Evolutionary conservation across 2,329 filamentous ascomycete species (phyloP).

Genomic region (Davidsoniella neocaledoniae): DNA sequence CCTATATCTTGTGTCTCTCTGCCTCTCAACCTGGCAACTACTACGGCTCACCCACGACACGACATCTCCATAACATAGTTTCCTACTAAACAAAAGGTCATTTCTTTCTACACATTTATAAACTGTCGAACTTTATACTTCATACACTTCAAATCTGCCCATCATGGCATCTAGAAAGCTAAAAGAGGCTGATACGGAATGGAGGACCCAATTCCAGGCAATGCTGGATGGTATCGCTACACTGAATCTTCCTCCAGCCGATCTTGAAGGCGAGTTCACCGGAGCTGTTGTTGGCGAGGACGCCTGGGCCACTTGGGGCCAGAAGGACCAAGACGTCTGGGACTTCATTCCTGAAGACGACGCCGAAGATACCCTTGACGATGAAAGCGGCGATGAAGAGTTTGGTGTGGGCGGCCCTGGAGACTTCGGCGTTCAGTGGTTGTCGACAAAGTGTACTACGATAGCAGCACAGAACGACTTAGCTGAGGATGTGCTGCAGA

Average conservation of each 20-base stretch:
- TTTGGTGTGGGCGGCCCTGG: conserved; percentile 16
- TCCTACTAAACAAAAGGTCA: too few relatives aligned
- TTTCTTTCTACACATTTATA: too few relatives aligned
- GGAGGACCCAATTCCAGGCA: conserved; percentile 67
- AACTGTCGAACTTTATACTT: too few relatives aligned
- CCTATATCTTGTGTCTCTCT: too few relatives aligned
- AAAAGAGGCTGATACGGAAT: conserved; percentile 28
- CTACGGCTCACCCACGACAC: too few relatives aligned
- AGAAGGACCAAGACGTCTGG: conserved; percentile 71
- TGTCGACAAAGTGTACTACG: conserved; percentile 48
- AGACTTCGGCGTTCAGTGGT: conserved; percentile 50
- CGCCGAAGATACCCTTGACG: conserved; percentile 36
- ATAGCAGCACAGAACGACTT: conserved; percentile 52
- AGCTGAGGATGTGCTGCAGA: conserved; percentile 50
- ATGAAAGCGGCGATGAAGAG: conserved; percentile 16
- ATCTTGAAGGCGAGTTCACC: conserved; percentile 19
- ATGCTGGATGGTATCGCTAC: conserved; percentile 77
- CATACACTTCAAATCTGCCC: too few relatives aligned
- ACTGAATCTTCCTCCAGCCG: conserved; percentile 34
- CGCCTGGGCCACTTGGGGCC: conserved; percentile 37
- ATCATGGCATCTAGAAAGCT: conserved; percentile 5
- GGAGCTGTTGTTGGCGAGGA: conserved; percentile 28
- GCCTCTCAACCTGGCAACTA: too few relatives aligned
- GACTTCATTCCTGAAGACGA: conserved; percentile 70
- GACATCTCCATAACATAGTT: too few relatives aligned